Conservation (phyloP, 2,329 filamentous ascomycete species). For the Botryosphaeria dothidea region DNA sequence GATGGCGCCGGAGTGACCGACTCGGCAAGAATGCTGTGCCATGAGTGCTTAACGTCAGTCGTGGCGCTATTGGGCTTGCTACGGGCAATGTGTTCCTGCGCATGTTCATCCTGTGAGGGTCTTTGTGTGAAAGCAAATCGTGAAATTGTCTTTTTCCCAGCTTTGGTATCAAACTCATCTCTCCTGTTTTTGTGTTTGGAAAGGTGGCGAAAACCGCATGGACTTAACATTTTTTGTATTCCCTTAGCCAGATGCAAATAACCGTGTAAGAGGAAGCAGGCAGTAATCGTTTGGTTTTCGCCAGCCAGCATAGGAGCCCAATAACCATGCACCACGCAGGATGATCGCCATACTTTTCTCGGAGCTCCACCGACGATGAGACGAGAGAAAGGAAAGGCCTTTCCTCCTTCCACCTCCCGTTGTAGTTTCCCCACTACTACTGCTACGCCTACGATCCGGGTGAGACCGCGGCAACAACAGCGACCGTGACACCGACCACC, state of each 20-base stretch:
- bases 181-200: neutral
- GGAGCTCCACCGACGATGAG: neutral
- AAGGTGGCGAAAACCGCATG: constrained; percentile 18
- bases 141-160: neutral
- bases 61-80: too few relatives aligned
- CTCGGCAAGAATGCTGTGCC: too few relatives aligned
- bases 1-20: too few relatives aligned
- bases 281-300: constrained; percentile 16
- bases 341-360: constrained; percentile 18
- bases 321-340: constrained; percentile 19
- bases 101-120: neutral
- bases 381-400: constrained; percentile 13
- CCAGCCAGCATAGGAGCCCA: constrained; percentile 18
- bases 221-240: constrained; percentile 21
- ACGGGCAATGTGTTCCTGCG: neutral
- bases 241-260: constrained; percentile 20
- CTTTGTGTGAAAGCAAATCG: neutral
- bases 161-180: neutral
- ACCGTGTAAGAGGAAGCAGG: constrained; percentile 18
- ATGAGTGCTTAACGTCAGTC: too few relatives aligned
- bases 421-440: neutral
- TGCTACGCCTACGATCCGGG: neutral
- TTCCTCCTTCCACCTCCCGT: constrained; percentile 6
- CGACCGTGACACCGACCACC: constrained; percentile 23
- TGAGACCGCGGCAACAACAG: neutral